Conservation (phyloP, 73 alveolate species). For the Strombidium stylifer region DNA sequence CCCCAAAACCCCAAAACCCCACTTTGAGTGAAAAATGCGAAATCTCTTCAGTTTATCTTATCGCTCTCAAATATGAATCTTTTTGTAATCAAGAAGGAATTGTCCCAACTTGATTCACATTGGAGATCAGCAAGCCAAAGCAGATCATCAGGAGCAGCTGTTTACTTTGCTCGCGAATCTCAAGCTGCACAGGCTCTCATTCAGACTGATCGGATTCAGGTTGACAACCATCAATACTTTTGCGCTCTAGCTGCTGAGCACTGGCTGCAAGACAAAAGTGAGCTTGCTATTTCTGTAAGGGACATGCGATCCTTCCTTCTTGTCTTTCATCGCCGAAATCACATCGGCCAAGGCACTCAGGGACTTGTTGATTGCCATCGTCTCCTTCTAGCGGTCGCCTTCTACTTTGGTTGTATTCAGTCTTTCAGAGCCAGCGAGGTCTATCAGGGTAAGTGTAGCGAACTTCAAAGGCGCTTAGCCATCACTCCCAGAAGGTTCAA, state of each 20-base stretch:
- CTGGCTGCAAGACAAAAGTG: slow-evolving; percentile 61
- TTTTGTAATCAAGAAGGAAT: too few species aligned
- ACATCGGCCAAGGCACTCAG: slow-evolving; percentile 83
- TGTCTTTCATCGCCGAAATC: slow-evolving; percentile 68
- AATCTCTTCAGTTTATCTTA: too few species aligned
- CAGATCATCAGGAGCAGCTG: slow-evolving; percentile 58
- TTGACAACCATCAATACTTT: slow-evolving; percentile 87
- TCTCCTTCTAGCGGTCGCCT: slow-evolving; percentile 72
- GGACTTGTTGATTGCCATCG: slow-evolving; percentile 78
- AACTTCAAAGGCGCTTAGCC: too few species aligned
- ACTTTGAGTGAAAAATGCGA: too few species aligned
- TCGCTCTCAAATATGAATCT: too few species aligned
- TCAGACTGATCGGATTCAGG: slow-evolving; percentile 58
- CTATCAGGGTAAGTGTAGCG: slow-evolving; percentile 83
- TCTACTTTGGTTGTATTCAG: slow-evolving; percentile 71
- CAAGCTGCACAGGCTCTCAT: slow-evolving; percentile 57
- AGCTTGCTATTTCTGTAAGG: slow-evolving; percentile 85
- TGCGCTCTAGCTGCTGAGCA: slow-evolving; percentile 64
- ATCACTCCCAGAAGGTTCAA: too few species aligned
- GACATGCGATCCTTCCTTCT: slow-evolving; percentile 69
- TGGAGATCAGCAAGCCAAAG: background rate
- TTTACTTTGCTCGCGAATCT: slow-evolving; percentile 73
- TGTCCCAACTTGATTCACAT: background rate
- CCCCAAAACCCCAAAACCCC: too few species aligned
- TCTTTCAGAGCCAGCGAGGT: slow-evolving; percentile 89